Percentiles rank a stretch among this genome's conserved stretches.
Conservation (phyloP, 345 rosid genomes). For the Boechera retrofracta region DNA sequence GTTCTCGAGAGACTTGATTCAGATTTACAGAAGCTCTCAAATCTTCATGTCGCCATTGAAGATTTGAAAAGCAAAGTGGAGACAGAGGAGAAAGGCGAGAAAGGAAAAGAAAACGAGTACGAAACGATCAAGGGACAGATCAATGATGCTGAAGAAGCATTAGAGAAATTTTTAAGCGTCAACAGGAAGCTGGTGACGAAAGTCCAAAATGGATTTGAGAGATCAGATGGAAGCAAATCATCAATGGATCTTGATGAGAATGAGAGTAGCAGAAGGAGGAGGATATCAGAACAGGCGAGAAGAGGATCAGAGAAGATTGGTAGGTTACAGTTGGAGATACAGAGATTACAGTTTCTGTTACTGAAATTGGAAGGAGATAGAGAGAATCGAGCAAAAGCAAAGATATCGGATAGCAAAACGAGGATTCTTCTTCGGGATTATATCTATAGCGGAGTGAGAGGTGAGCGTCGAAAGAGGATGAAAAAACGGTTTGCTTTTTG, state of each 20-base stretch:
- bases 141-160: constrained; percentile 74
- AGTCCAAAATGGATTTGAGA: constrained; percentile 53
- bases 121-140: constrained; percentile 76
- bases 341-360: constrained; percentile 78
- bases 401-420: constrained; percentile 55
- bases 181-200: constrained; percentile 67
- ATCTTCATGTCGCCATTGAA: constrained; percentile 76
- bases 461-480: constrained; percentile 51
- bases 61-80: constrained; percentile 83
- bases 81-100: constrained; percentile 61
- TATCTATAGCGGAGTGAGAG: constrained; percentile 66
- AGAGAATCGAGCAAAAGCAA: constrained; percentile 58
- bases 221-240: constrained; percentile 55
- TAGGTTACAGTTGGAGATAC: constrained; percentile 87
- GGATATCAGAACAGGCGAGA: constrained; percentile 75
- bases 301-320: constrained; percentile 87
- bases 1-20: constrained; percentile 90
- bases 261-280: constrained; percentile 52
- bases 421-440: constrained; percentile 82
- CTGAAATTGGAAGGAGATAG: constrained; percentile 72
- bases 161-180: constrained; percentile 61
- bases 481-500: constrained; percentile 70
- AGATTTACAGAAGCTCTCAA: constrained; percentile 82
- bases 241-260: constrained; percentile 58
- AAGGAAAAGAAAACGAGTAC: constrained; percentile 69